Conservation (phyloP, 768 basidiomycete genomes). For the Stropharia rugosoannulata region DNA sequence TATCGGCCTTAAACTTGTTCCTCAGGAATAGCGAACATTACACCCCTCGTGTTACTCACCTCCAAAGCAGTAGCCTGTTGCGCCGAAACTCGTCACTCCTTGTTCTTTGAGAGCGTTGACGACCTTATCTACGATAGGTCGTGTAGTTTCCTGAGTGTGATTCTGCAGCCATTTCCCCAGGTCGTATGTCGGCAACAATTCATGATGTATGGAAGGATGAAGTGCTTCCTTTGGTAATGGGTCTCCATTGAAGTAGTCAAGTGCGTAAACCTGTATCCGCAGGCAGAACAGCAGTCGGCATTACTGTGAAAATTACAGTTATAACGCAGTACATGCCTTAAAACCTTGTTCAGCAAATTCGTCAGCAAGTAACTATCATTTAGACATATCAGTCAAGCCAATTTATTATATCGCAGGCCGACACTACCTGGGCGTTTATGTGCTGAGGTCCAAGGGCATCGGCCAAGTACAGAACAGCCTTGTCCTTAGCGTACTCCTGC, state of each 20-base stretch:
- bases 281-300: background rate
- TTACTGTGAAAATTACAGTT: background rate
- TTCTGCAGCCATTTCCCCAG: constrained; percentile 37
- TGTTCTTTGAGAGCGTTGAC: constrained; percentile 51
- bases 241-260: constrained; percentile 41
- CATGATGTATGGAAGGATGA: constrained; percentile 11
- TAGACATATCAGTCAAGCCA: background rate
- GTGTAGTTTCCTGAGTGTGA: constrained; percentile 38
- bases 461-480: constrained; percentile 53
- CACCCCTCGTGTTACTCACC: constrained; percentile 26
- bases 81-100: constrained; percentile 58
- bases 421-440: constrained; percentile 34
- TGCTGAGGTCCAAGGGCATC: constrained; percentile 54
- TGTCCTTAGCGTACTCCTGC: constrained; percentile 49
- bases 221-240: constrained; percentile 32
- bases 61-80: constrained; percentile 69
- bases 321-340: constrained; percentile 23
- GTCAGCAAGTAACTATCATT: constrained; percentile 22
- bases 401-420: background rate
- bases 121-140: constrained; percentile 52
- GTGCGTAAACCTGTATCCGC: constrained; percentile 26
- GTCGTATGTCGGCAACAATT: constrained; percentile 26
- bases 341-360: constrained; percentile 42
- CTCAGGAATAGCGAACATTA: background rate
- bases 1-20: constrained; percentile 30